Conservation (phyloP, 768 basidiomycete species). For the Tylopilus felleus region DNA sequence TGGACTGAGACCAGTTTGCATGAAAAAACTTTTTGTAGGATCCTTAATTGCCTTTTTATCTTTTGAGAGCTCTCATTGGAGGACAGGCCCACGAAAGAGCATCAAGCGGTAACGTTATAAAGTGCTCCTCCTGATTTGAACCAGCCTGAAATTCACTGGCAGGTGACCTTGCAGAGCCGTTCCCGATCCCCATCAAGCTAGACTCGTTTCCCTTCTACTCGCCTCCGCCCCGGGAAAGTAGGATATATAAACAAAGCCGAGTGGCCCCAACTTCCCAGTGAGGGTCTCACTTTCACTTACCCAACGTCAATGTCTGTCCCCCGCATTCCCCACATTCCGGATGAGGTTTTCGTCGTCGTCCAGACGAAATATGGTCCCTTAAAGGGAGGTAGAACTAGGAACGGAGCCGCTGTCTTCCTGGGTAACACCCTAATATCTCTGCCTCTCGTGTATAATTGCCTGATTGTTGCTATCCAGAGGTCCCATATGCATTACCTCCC, state of each 20-base stretch:
- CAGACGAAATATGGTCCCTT: slow-evolving; percentile 55
- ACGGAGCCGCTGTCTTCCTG: slow-evolving; percentile 60
- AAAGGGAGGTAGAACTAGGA: slow-evolving; percentile 57
- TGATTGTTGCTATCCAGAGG: slow-evolving; percentile 41
- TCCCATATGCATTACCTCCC: slow-evolving; percentile 69
- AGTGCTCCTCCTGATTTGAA: too few relatives aligned
- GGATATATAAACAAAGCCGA: not conserved
- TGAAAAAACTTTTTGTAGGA: too few relatives aligned
- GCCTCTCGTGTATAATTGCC: not conserved
- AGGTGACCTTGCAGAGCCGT: not conserved
- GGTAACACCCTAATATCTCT: slow-evolving; percentile 35
- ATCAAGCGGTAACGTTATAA: too few relatives aligned
- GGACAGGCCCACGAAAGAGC: too few relatives aligned
- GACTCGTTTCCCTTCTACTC: not conserved
- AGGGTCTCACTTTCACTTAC: not conserved
- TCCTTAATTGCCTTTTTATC: too few relatives aligned
- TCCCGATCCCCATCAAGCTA: not conserved
- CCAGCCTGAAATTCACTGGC: not conserved
- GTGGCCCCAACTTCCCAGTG: not conserved
- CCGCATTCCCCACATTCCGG: slow-evolving; percentile 14
- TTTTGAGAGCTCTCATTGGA: too few relatives aligned
- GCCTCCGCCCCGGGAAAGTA: not conserved
- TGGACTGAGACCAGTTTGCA: too few relatives aligned
- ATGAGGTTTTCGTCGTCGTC: slow-evolving; percentile 24
- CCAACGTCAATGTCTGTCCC: not conserved